Conservation (phyloP, 345 rosid genomes). For the Trapa bicornis region DNA sequence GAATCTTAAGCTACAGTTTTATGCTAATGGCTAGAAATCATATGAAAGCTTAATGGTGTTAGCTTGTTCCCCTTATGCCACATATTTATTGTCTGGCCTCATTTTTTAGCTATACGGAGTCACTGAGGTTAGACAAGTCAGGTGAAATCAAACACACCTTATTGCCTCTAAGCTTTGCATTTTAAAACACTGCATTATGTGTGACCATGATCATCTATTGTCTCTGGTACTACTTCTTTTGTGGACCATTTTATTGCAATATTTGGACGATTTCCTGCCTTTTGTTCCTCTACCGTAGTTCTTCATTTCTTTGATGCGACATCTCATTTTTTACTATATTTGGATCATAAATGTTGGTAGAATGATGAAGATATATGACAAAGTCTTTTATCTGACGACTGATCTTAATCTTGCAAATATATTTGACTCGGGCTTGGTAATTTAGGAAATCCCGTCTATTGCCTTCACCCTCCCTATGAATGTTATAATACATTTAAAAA, state of each 20-base stretch:
- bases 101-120: not conserved
- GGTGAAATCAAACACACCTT: not conserved
- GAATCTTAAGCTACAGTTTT: not conserved
- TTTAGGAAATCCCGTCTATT: not conserved
- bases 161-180: not conserved
- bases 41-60: not conserved
- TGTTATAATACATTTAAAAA: not conserved
- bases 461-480: not conserved
- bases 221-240: no score
- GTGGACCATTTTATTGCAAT: not conserved
- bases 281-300: not conserved
- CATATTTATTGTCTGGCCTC: not conserved
- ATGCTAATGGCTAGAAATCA: not conserved
- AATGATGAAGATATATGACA: not conserved
- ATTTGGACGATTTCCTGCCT: not conserved
- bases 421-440: not conserved
- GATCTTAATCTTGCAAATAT: not conserved
- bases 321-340: not conserved
- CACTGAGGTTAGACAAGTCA: not conserved
- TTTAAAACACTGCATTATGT: not conserved
- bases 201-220: no score
- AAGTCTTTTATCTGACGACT: not conserved
- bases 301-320: not conserved
- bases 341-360: not conserved
- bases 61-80: not conserved